Evolutionary conservation across 768 basidiomycete species (phyloP), one percentile per base, ranked within the genome.

Genomic region (Kondoa malvinella): DNA sequence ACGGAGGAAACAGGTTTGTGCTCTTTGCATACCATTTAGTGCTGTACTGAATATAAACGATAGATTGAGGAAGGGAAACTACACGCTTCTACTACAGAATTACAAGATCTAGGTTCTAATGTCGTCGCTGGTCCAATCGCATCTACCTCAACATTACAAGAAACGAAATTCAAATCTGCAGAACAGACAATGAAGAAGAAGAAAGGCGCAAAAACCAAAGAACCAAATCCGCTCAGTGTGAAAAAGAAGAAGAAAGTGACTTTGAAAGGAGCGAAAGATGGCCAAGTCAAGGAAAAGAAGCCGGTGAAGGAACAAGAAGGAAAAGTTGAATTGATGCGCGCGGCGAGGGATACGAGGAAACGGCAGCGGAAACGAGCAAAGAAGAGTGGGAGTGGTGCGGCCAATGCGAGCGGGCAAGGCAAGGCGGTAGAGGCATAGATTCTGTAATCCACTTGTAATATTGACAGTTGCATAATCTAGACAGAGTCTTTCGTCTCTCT

Each of bases 161-260:
- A 56, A 26, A 56, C 21, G 62, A 61, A 15, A 40, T 59, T 30
- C 15, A 59, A 1, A 17, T 64, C 68, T 25, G 64, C 63, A n/a
- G 66, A 67, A 26, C 56, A 61, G 33, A 67, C 58, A 29, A 32
- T 64, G 31, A 56, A 58, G 1, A 65, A 76, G 30, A 67, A 78
- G 62, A 81, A 82, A 70, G 69, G 73, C 61, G 64, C 61, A 56
- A 85, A 84, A 0, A 86, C 87, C 0, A 92, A 89, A 75, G 89
- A 83, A 0, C 91, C 92, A 1, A 97, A 96, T 78, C 90, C 94
- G 4, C 81, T 96, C 1, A 92, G 89, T 69, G 79, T 92, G 58
- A 92, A 90, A 81, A 95, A 91, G 81, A 92, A 89, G 77, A 84
- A 83, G 73, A 61, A 72, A 72, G 75, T 27, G 40, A 71, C 57